Conservation (phyloP, 257 asterid species). For the Linaria vulgaris region DNA sequence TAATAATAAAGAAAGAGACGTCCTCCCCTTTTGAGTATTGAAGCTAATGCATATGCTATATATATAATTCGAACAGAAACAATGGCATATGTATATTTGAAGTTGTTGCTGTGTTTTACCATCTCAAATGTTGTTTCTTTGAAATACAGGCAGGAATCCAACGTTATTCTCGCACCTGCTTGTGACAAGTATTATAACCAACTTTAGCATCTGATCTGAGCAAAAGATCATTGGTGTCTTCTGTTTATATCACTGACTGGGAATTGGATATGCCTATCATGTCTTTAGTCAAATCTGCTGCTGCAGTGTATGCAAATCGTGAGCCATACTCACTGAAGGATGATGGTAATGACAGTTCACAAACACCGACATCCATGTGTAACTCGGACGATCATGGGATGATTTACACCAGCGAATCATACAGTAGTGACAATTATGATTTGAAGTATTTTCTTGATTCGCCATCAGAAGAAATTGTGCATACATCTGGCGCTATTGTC, state of each 20-base stretch:
- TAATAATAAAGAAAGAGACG: background rate
- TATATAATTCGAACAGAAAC: too few species aligned
- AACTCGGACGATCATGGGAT: slow-evolving; percentile 41
- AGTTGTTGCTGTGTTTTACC: too few species aligned
- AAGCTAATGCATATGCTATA: too few species aligned
- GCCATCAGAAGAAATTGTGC: slow-evolving; percentile 51
- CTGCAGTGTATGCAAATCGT: slow-evolving; percentile 44
- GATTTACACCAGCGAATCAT: slow-evolving; percentile 51
- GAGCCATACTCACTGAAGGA: slow-evolving; percentile 49
- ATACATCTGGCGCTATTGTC: slow-evolving; percentile 34
- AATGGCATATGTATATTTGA: slow-evolving; percentile 2
- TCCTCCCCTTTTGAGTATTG: background rate
- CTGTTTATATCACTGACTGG: background rate
- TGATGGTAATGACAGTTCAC: slow-evolving; percentile 38
- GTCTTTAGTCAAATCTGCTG: slow-evolving; percentile 66
- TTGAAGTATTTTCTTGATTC: slow-evolving; percentile 56
- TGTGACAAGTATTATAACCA: background rate
- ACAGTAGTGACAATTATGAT: slow-evolving; percentile 51
- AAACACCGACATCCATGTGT: slow-evolving; percentile 39
- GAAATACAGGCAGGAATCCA: slow-evolving; percentile 31
- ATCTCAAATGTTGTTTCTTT: background rate
- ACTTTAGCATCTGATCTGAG: slow-evolving; percentile 5
- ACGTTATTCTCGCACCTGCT: slow-evolving; percentile 8
- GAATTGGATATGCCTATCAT: slow-evolving; percentile 35
- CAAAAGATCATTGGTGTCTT: slow-evolving; percentile 1